phyloP scores from a whole-genome alignment of 495 filamentous ascomycete species.

The Tuber calosporum region DNA sequence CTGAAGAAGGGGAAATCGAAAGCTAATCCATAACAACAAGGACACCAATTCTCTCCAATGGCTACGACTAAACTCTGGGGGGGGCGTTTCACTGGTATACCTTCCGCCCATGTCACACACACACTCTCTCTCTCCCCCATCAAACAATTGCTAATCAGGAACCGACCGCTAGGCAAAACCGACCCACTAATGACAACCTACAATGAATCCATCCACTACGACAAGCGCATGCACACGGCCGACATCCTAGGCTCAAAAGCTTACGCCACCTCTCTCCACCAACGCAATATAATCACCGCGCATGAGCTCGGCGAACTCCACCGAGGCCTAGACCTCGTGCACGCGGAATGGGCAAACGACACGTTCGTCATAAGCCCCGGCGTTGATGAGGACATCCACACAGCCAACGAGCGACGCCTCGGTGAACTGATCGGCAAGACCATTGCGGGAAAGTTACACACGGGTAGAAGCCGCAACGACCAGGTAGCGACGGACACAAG shows the following conservation, averaged over 20 bases:
- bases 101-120: not conserved
- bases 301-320: constrained; percentile 73
- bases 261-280: constrained; percentile 76
- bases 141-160: constrained; percentile 19
- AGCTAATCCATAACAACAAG: not conserved
- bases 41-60: constrained; percentile 19
- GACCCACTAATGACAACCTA: constrained; percentile 85
- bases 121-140: constrained; percentile 14
- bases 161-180: constrained; percentile 51
- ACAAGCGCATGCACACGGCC: constrained; percentile 72
- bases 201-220: constrained; percentile 80
- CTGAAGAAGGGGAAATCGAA: not conserved
- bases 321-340: constrained; percentile 61
- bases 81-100: constrained; percentile 66
- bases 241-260: constrained; percentile 77
- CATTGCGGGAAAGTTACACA: constrained; percentile 87
- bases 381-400: constrained; percentile 74
- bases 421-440: constrained; percentile 83
- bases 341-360: constrained; percentile 63
- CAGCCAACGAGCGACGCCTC: constrained; percentile 84
- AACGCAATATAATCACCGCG: constrained; percentile 63
- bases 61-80: constrained; percentile 66
- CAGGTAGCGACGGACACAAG: constrained; percentile 92
- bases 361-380: constrained; percentile 56
- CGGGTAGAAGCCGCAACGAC: constrained; percentile 84